phyloP scores from a whole-genome alignment of 345 rosid species.

The Camelina neglecta region DNA sequence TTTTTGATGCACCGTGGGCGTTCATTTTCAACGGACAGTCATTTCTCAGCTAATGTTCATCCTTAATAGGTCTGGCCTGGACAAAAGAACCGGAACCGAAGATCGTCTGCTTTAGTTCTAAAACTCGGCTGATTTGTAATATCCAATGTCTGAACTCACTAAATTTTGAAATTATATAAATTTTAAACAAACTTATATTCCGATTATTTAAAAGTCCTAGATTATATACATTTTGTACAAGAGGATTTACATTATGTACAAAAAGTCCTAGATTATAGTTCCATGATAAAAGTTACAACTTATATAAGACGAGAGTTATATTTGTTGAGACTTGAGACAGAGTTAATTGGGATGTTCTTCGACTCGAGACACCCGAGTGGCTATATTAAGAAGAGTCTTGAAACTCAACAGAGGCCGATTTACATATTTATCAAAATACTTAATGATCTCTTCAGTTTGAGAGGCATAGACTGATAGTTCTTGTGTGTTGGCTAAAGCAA shows the following conservation, averaged over 20 bases:
- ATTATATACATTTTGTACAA: neutral
- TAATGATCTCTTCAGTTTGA: neutral
- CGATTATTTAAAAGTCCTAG: neutral
- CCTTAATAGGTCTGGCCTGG: neutral
- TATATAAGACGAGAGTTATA: neutral
- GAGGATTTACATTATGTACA: neutral
- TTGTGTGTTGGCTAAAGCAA: no score
- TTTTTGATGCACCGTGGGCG: conserved; percentile 16
- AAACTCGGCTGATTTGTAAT: conserved; percentile 25
- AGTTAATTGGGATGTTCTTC: neutral
- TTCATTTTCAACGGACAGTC: neutral
- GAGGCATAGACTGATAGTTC: neutral
- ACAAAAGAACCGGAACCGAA: no score
- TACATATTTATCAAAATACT: neutral
- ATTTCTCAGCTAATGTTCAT: neutral
- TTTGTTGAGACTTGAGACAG: neutral
- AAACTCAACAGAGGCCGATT: no score
- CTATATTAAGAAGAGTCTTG: neutral
- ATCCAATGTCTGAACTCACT: conserved; percentile 3
- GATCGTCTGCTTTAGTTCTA: neutral
- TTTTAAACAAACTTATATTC: neutral
- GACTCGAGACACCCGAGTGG: neutral
- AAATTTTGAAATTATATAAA: conserved; percentile 1
- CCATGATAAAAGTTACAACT: neutral
- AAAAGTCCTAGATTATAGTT: neutral